Base-by-base conservation (phyloP, 1,139 yeast genomes). In the Spathaspora jeffriesii region DNA sequence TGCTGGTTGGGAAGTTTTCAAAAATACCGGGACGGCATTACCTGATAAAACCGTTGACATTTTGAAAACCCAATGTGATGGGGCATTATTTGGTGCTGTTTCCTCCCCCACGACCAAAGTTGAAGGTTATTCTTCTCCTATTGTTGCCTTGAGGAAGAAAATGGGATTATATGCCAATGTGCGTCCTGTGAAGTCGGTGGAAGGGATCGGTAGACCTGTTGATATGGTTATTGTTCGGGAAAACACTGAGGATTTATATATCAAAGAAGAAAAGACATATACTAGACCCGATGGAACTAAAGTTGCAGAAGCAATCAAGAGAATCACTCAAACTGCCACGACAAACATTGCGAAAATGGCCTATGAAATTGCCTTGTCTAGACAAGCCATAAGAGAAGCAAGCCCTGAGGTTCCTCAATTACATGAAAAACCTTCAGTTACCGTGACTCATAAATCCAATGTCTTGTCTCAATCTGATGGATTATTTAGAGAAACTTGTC, bases 221-320 rank as follows among this genome's bases (percentile, higher is more conserved):
- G 99, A 93, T 67, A 85, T 93, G 88, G 96, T 95, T 43, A 93
- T 93, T 66, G 99, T 93, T 41, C 88, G 99, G 68, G 99, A 93
- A 73, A 93, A 93, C 76, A 93, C 99, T 50, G 99, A 93, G 73
- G 99, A 93, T 70, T 79, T 92, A 59, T 93, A 93, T 72, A 85
- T 93, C 68, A 93, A 93, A 76, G 96, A 92, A 66, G 99, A 93
- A 72, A 83, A 75, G 60, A 71, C 90, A 43, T 88, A 78, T 65
- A 78, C 77, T 47, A 83, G 81, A 51, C 81, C 80, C 57, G 90
- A 86, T 56, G 88, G 88, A 47, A 82, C 89, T 57, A 83, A 82
- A 68, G 91, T 92, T 42, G 97, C 98, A 44, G 99, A 93, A 73
- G 99, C 99, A 49, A 93, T 89, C 71, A 93, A 95, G 78, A 85